phyloP scores from a whole-genome alignment of 768 basidiomycete genomes.

The Brasilioporus rufonigricans region DNA sequence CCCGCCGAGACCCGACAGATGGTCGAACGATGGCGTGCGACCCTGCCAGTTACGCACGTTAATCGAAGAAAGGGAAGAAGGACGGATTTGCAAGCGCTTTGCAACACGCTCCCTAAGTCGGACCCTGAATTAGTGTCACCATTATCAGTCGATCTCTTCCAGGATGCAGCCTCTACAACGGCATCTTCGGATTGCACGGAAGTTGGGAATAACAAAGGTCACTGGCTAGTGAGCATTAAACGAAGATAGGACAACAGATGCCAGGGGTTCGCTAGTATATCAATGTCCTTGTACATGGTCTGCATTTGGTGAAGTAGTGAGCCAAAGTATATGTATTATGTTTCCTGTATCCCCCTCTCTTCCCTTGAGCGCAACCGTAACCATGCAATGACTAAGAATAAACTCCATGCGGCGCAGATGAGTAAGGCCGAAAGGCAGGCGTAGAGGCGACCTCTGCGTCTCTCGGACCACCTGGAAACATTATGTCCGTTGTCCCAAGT shows the following conservation, averaged over 20 bases:
- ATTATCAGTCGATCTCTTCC: constrained; percentile 22
- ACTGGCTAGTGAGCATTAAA: constrained; percentile 31
- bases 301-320: background rate
- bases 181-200: constrained; percentile 34
- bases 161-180: constrained; percentile 25
- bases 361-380: constrained; percentile 48
- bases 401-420: constrained; percentile 55
- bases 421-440: constrained; percentile 40
- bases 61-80: constrained; percentile 14
- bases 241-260: constrained; percentile 11
- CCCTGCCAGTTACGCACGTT: constrained; percentile 17
- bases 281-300: background rate
- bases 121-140: constrained; percentile 18
- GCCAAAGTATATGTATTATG: background rate
- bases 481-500: constrained; percentile 13
- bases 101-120: background rate
- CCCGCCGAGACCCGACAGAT: constrained; percentile 24
- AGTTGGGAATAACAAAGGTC: constrained; percentile 30
- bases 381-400: constrained; percentile 65
- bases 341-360: constrained; percentile 21
- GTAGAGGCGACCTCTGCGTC: constrained; percentile 50
- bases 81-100: constrained; percentile 3
- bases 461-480: constrained; percentile 33
- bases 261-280: background rate
- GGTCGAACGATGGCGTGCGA: constrained; percentile 33